phyloP scores from a whole-genome alignment of 805 yeast species.

The Isabelozyma rhagii region DNA sequence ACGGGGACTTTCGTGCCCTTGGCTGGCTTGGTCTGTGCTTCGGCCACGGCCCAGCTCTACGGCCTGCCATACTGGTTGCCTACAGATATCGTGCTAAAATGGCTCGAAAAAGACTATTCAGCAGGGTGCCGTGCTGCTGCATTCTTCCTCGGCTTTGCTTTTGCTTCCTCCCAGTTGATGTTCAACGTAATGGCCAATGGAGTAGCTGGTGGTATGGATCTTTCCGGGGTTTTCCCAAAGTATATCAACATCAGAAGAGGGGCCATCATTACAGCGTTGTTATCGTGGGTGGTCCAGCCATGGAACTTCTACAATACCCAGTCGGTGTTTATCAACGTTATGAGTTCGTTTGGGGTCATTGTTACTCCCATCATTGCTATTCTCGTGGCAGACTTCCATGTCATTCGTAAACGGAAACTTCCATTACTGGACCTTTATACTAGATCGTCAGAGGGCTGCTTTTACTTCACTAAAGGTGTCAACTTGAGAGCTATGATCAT shows the following conservation, averaged over 20 bases:
- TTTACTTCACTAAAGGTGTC: constrained; percentile 40
- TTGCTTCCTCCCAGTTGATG: constrained; percentile 28
- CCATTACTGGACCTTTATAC: constrained; percentile 39
- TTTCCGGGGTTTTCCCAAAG: constrained; percentile 44
- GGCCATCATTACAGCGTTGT: constrained; percentile 24
- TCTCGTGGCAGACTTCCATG: constrained; percentile 25
- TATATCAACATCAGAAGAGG: constrained; percentile 44
- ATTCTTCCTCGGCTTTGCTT: constrained; percentile 56
- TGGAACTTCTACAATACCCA: constrained; percentile 38
- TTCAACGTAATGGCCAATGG: constrained; percentile 41
- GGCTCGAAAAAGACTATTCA: constrained; percentile 5
- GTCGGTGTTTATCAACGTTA: constrained; percentile 28
- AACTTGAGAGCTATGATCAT: constrained; percentile 39
- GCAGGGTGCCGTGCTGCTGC: constrained; percentile 46
- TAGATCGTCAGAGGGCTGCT: constrained; percentile 25
- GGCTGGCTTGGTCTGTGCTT: constrained; percentile 66
- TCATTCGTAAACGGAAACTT: constrained; percentile 33
- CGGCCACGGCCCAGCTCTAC: constrained; percentile 62
- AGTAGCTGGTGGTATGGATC: constrained; percentile 46
- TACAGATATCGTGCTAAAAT: constrained; percentile 5
- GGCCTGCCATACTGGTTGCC: constrained; percentile 76
- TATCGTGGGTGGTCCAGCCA: constrained; percentile 35
- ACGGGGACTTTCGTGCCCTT: constrained; percentile 9
- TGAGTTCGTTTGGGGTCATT: constrained; percentile 35
- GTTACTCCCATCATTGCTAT: constrained; percentile 36